Base-by-base conservation (phyloP, 2,329 filamentous ascomycete species). In the Didymella arachidicola region DNA sequence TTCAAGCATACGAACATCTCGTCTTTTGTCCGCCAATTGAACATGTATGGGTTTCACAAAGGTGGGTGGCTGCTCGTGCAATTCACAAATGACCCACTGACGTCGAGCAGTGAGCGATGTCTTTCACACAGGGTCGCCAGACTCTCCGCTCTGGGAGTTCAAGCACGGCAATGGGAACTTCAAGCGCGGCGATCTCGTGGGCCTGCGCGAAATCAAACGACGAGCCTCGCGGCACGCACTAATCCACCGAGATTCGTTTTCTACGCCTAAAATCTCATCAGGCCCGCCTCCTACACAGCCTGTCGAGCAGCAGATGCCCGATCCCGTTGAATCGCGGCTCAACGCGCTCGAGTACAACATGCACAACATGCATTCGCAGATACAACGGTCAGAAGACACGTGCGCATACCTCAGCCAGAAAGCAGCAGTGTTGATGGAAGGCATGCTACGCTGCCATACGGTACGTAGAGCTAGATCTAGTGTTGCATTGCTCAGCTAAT, bases 31-130 rank as follows among this genome's bases (percentile, higher is more conserved):
- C 88, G 95, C 47, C 95, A 99, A 79, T 81, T 99, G 49, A 99
- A 99, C 76, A 99, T 99, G 95, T 99, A 99, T 70, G 95, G 95
- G 7, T 99, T 99, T 78, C 95, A 99, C 77, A 99, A 99, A 90
- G 93, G 93, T 96, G 78, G 30, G 64, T 48, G 45, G 75, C 71
- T 47, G 45, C 30, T 11, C 44, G 39, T 44, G 10, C 41, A 27
- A 53, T 51, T 30, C 25, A 60, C 22, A 53, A 22, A n/a, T 49
- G 11, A 26, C 14, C 22, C 62, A 55, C 59, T 69, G 42, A 71
- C 47, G 27, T 14, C 49, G 51, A 58, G 39, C 70, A 97, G 95
- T 98, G 71, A 97, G 95, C 81, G 95, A 99, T 76, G 95, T 98
- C 22, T 99, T 98, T 74, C 94, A 98, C 77, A 97, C 93, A 4